Evolutionary conservation across 176 grass and related monocot species (phyloP), one percentile per base, ranked within the genome.

Genomic region (Stipa capillata): DNA sequence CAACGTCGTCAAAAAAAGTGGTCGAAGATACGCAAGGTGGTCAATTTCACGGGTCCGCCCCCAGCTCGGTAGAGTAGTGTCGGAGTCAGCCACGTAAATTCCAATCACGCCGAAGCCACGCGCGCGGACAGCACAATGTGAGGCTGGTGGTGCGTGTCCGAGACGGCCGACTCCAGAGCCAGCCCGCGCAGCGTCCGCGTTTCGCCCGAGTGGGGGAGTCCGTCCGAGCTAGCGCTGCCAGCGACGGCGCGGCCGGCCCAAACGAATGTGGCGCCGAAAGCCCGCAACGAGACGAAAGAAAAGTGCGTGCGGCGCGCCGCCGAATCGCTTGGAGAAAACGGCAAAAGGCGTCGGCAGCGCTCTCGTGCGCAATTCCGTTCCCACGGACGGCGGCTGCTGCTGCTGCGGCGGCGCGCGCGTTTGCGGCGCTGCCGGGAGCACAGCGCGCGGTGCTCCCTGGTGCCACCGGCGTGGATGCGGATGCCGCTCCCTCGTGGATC

Each of bases 391-490:
- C n/a, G n/a, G n/a, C 85, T 41, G 62, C 18, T 33, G 3, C 21
- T 29, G 47, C 60, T 4, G 20, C 39, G 9, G 37, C 53, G 64
- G 65, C 69, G 67, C 77, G 39, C 37, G 72, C 34, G 63, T 5
- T 56, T 81, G 84, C 78, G 78, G 84, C 84, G 69, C 77, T 28
- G n/a, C 77, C 1, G 5, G 4, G 53, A 5, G 24, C 8, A 21
- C 11, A 55, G 21, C 48, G 49, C n/a, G 17, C 61, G 6, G 18
- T 18, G 32, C 61, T n/a, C 32, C 60, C 39, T 18, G 8, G 61
- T 16, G 60, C 15, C 21, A 2, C 23, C 8, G 32, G n/a, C n/a
- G n/a, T n/a, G n/a, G n/a, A n/a, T n/a, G 45, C 60, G 76, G 59
- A 8, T 7, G 31, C 40, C 20, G 37, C 64, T 45, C 12, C 65